Conservation (phyloP, 148 eudicot species). For the Fagopyrum esculentum region DNA sequence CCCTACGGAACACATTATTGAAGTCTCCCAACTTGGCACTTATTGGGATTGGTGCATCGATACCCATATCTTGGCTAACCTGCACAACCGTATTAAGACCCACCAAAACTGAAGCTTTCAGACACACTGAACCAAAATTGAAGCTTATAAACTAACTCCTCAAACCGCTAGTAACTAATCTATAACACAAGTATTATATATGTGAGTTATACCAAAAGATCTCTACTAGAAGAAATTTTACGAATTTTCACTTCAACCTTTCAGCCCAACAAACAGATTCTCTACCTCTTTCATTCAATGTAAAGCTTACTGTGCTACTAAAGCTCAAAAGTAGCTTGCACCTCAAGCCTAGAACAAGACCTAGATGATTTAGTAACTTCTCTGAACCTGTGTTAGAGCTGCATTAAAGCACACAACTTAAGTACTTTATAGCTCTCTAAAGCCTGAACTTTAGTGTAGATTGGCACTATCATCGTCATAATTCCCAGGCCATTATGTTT, state of each 20-base stretch:
- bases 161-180: not conserved
- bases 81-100: slow-evolving; percentile 16
- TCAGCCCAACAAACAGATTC: not conserved
- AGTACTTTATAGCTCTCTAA: too few relatives aligned
- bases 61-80: slow-evolving; percentile 97
- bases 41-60: slow-evolving; percentile 85
- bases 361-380: too few relatives aligned
- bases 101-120: not conserved
- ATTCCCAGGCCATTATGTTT: not conserved
- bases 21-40: slow-evolving; percentile 70
- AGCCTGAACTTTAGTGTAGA: not conserved
- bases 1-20: slow-evolving; percentile 63
- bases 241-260: not conserved
- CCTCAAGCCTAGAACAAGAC: not conserved
- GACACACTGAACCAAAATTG: not conserved
- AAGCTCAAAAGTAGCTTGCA: not conserved
- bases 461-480: not conserved
- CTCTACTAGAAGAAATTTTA: not conserved
- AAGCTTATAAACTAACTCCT: not conserved
- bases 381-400: too few relatives aligned
- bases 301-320: not conserved
- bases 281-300: not conserved
- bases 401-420: too few relatives aligned
- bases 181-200: not conserved
- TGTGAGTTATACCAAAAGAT: not conserved